Evolutionary conservation across 345 rosid species (phyloP).

Genomic region (Eucalyptus brandiana): DNA sequence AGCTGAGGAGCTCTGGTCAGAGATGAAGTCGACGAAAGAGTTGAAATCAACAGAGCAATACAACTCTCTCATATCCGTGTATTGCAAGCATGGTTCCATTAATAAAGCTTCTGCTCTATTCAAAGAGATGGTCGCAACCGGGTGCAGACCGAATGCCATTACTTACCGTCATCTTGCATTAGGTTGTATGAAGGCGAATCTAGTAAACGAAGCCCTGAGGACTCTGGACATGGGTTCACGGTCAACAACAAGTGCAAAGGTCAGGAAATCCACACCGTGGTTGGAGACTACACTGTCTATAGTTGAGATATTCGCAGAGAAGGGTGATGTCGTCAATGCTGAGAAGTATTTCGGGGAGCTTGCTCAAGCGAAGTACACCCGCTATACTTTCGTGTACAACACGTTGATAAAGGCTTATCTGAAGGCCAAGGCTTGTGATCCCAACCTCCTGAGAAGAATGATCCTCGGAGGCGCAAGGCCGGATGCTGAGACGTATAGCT

Average conservation of each 20-base stretch:
- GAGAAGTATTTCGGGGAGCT: conserved; percentile 75
- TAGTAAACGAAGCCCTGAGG: conserved; percentile 55
- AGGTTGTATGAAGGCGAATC: conserved; percentile 67
- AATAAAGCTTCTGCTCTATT: conserved; percentile 51
- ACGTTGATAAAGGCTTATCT: conserved; percentile 73
- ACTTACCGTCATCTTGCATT: conserved; percentile 76
- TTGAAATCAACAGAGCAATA: conserved; percentile 60
- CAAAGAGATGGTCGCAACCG: conserved; percentile 44
- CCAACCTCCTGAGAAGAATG: conserved; percentile 82
- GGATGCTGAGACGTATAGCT: conserved; percentile 84
- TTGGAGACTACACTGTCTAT: conserved; percentile 74
- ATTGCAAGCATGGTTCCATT: conserved; percentile 48
- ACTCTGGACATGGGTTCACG: conserved; percentile 46
- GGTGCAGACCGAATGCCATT: conserved; percentile 68
- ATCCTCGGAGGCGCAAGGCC: conserved; percentile 87
- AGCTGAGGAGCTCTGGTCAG: conserved; percentile 81
- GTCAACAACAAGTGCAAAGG: conserved; percentile 28
- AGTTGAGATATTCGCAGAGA: conserved; percentile 61
- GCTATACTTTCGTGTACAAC: conserved; percentile 75
- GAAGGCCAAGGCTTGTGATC: conserved; percentile 55
- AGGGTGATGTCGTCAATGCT: conserved; percentile 55
- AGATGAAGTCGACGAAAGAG: conserved; percentile 48
- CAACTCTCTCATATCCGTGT: conserved; percentile 67
- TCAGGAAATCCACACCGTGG: conserved; percentile 75
- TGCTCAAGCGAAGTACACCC: conserved; percentile 45